A percentile compares a stretch with the other conserved stretches of the same genome.
Evolutionary conservation across 2,329 filamentous ascomycete species (phyloP).

Genomic region (Juglanconis juglandina): DNA sequence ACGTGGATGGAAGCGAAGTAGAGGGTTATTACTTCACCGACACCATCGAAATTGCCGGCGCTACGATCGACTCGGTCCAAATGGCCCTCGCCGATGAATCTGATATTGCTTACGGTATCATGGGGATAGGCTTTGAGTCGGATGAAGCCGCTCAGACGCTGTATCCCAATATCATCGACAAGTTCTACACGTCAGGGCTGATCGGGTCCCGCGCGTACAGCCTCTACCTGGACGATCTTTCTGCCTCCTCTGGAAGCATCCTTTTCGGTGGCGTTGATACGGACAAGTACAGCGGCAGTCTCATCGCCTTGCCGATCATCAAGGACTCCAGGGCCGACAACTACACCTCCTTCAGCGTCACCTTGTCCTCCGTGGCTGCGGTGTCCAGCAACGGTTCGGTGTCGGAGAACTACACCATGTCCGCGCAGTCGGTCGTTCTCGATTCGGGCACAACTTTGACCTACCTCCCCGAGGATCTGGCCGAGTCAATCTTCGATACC

Average conservation of each 20-base stretch:
- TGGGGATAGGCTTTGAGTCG: conserved; percentile 56
- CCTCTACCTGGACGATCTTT: conserved; percentile 56
- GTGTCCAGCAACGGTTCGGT: conserved; percentile 35
- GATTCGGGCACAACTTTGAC: conserved; percentile 66
- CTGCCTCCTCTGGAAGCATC: conserved; percentile 58
- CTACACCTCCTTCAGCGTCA: conserved; percentile 38
- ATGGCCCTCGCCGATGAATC: conserved; percentile 51
- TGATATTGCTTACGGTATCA: conserved; percentile 50
- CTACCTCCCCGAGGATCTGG: conserved; percentile 55
- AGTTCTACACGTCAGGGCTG: conserved; percentile 58
- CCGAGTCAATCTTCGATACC: conserved; percentile 33
- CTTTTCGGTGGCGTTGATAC: conserved; percentile 71
- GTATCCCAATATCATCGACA: conserved; percentile 61
- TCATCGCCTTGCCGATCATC: conserved; percentile 55
- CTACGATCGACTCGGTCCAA: conserved; percentile 48
- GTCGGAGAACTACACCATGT: conserved; percentile 27
- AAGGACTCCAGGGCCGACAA: conserved; percentile 38
- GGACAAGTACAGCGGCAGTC: conserved; percentile 58
- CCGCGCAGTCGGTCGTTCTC: conserved; percentile 44
- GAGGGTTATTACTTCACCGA: conserved; percentile 57
- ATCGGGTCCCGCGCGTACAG: conserved; percentile 66
- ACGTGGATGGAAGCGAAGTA: conserved; percentile 56
- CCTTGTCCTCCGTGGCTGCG: conserved; percentile 34
- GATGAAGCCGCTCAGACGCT: conserved; percentile 42
- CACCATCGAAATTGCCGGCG: conserved; percentile 48